Base-by-base conservation (phyloP, 257 asterid genomes). In the Solanum raphanifolium region DNA sequence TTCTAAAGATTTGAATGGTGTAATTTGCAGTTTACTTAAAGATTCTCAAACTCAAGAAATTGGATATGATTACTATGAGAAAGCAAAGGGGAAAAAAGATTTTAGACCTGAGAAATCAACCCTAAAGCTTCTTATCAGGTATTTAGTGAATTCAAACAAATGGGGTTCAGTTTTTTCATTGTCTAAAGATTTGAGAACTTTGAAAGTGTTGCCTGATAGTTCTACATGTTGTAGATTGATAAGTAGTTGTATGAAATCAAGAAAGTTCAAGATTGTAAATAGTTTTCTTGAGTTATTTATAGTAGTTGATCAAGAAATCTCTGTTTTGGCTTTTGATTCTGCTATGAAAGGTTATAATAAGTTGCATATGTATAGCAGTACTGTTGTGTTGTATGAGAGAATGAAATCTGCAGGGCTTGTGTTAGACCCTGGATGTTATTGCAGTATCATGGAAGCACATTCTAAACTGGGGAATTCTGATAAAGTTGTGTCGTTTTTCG, bases 291-390 rank as follows among this genome's bases (percentile, higher is more conserved):
- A 92, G 6, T 52, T 89, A n/a, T 88, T 94, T 76, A 76, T 92
- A 87, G 84, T 83, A 34, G 69, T 4, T 41, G 94, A 96, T 88
- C 85, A 41, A 46, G 89, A 76, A 18, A 86, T 87, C 35, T 95
- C 96, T 69, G 92, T 91, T 88, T 41, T 88, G 29, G 98, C 96
- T 27, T 95, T 94, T 72, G 98, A 92, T 87, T 92, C 89, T 34
- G 97, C 99, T 5, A 93, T 97, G 98, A 97, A 90, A 92, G 98
- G 98, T 23, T 97, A 90, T 72, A 97, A 96, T 72, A 93, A 92
- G 89, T 85, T 97, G 93, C 98, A 96, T 88, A 97, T 97, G 99
- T 96, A 94, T 60, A 91, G 94, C 83, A 95, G 93, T 79, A 90
- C 94, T 3, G 43, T 89, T 86, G 90, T 16, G 36, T 39, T 93